Conservation (phyloP, 2,329 filamentous ascomycete species). For the Xylaria sp. region DNA sequence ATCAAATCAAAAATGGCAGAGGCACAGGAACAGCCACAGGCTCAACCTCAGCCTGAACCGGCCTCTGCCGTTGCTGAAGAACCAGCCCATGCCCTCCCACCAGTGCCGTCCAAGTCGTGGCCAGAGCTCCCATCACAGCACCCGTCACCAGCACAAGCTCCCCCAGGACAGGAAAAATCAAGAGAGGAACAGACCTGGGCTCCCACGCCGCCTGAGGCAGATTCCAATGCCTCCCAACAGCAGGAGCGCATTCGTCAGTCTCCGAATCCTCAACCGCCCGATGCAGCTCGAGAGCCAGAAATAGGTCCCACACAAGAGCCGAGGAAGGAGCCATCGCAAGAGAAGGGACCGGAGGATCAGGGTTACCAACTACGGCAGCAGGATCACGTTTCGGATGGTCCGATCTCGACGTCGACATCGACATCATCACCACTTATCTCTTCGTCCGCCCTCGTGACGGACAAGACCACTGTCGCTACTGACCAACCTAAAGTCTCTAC, state of each 20-base stretch:
- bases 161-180: slow-evolving; percentile 42
- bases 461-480: slow-evolving; percentile 38
- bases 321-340: slow-evolving; percentile 45
- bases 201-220: slow-evolving; percentile 43
- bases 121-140: slow-evolving; percentile 40
- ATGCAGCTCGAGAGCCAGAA: slow-evolving; percentile 43
- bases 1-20: slow-evolving; percentile 53
- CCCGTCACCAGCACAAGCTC: slow-evolving; percentile 47
- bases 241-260: slow-evolving; percentile 42
- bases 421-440: slow-evolving; percentile 36
- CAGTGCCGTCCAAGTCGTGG: slow-evolving; percentile 32
- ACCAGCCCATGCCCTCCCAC: slow-evolving; percentile 48
- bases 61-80: slow-evolving; percentile 49
- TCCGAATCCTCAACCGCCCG: slow-evolving; percentile 41
- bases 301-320: slow-evolving; percentile 43
- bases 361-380: slow-evolving; percentile 38
- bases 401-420: slow-evolving; percentile 38
- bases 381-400: slow-evolving; percentile 38
- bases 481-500: slow-evolving; percentile 28
- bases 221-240: slow-evolving; percentile 44
- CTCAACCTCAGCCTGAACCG: slow-evolving; percentile 50
- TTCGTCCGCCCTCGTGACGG: slow-evolving; percentile 33
- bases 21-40: slow-evolving; percentile 52
- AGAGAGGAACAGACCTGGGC: slow-evolving; percentile 45
- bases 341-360: slow-evolving; percentile 42